These are phyloP conservation scores for Triadica sebifera DNA, from an alignment of 345 rosid genomes.

Conservation along the genomic window DNA sequence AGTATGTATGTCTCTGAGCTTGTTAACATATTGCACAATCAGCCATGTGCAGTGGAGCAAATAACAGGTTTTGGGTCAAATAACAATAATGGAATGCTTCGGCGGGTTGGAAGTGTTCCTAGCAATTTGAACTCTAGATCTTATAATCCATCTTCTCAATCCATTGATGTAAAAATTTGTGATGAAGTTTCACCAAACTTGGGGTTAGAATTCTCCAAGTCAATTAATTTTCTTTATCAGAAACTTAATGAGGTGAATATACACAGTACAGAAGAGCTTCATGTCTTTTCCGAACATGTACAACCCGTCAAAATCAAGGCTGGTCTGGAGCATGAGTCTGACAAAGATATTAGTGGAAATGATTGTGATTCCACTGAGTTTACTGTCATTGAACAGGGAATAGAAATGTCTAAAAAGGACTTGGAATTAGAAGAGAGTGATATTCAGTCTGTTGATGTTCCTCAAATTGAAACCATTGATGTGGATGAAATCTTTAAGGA, in stretches of 20 bases:
- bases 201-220: constrained; percentile 62
- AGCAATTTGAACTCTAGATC: constrained; percentile 31
- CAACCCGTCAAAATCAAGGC: constrained; percentile 29
- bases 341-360: constrained; percentile 22
- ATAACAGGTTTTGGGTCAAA: constrained; percentile 16
- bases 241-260: constrained; percentile 53
- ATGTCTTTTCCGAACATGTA: constrained; percentile 17
- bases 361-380: constrained; percentile 38
- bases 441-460: constrained; percentile 26
- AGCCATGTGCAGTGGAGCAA: constrained; percentile 16
- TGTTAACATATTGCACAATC: constrained; percentile 22
- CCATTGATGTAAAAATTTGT: constrained; percentile 42
- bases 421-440: constrained; percentile 26
- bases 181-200: constrained; percentile 38
- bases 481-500: constrained; percentile 51
- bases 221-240: constrained; percentile 54
- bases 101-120: constrained; percentile 51
- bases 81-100: constrained; percentile 34
- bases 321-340: constrained; percentile 21
- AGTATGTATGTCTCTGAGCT: constrained; percentile 34
- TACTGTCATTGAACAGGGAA: constrained; percentile 42
- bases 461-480: constrained; percentile 47
- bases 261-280: constrained; percentile 28
- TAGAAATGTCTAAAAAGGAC: constrained; percentile 42
- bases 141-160: constrained; percentile 22